Evolutionary conservation across 139 green algal species (phyloP).

Genomic region (Tetraselmis striata): DNA sequence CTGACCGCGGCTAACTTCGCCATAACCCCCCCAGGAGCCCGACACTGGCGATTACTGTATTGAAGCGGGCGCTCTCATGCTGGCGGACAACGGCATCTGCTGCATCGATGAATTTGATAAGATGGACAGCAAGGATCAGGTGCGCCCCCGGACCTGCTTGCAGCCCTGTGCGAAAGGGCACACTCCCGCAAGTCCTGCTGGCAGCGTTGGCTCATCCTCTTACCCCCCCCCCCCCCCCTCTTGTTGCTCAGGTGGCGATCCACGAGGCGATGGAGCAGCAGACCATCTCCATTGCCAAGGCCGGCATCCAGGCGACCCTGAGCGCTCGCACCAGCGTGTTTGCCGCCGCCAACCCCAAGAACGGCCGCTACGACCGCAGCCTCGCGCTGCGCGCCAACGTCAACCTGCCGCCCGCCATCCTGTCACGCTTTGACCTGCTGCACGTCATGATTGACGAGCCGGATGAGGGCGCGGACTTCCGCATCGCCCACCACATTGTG

Average conservation of each 20-base stretch:
- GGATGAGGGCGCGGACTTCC: conserved; percentile 59
- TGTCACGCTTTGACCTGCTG: conserved; percentile 90
- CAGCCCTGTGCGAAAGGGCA: background rate
- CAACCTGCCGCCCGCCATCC: conserved; percentile 77
- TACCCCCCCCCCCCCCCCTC: background rate
- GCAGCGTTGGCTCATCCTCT: background rate
- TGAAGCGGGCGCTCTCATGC: conserved; percentile 96
- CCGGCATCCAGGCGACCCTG: conserved; percentile 92
- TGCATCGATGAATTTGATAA: conserved; percentile 98
- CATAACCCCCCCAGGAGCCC: conserved; percentile 47
- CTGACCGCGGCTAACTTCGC: too few species aligned
- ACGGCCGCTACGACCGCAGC: conserved; percentile 85
- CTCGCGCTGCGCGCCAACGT: conserved; percentile 89
- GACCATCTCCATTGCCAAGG: conserved; percentile 98
- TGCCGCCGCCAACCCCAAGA: conserved; percentile 88
- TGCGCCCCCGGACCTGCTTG: conserved; percentile 2
- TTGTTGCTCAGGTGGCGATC: conserved; percentile 53
- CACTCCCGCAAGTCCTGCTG: background rate
- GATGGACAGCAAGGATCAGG: conserved; percentile 90
- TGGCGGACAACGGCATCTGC: conserved; percentile 93
- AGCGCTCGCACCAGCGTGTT: conserved; percentile 92
- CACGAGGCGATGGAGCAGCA: conserved; percentile 99
- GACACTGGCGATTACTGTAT: conserved; percentile 94
- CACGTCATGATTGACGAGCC: conserved; percentile 94
- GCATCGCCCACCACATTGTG: conserved; percentile 80